Percentiles rank a stretch among this genome's conserved stretches.
These are phyloP conservation scores for Colletotrichum tropicale DNA, from an alignment of 2,329 filamentous ascomycete genomes.

Conservation along the genomic window DNA sequence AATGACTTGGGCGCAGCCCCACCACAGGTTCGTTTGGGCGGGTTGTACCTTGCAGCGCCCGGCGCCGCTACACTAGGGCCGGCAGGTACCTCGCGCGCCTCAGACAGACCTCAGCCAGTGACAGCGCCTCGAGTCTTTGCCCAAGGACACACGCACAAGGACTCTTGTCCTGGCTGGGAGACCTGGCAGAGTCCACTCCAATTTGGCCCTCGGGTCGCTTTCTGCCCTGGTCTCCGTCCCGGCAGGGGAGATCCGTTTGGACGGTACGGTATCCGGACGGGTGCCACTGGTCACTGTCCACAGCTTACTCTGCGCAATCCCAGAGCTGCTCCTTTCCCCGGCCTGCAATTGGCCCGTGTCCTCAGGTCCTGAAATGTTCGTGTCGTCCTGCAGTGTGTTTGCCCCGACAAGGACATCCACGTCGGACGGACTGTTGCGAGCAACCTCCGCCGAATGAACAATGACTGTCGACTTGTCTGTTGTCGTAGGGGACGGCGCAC, in stretches of 20 bases:
- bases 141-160: neutral
- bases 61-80: neutral
- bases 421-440: neutral
- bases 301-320: neutral
- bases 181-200: neutral
- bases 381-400: neutral
- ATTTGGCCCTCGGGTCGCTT: neutral
- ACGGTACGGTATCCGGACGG: neutral
- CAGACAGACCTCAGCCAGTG: neutral
- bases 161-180: neutral
- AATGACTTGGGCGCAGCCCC: neutral
- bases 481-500: neutral
- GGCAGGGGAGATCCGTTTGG: neutral
- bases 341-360: neutral
- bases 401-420: conserved; percentile 11
- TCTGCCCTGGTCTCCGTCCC: neutral
- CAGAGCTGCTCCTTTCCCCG: neutral
- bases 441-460: neutral
- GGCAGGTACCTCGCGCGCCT: neutral
- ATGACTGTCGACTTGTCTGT: neutral
- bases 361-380: neutral
- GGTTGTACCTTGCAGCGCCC: conserved; percentile 7
- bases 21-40: conserved; percentile 11
- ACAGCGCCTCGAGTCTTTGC: neutral
- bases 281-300: neutral